Percentiles rank a stretch among this genome's conserved stretches.
Conservation (phyloP, 2,329 filamentous ascomycete genomes). For the Myriosclerotinia scirpicola region DNA sequence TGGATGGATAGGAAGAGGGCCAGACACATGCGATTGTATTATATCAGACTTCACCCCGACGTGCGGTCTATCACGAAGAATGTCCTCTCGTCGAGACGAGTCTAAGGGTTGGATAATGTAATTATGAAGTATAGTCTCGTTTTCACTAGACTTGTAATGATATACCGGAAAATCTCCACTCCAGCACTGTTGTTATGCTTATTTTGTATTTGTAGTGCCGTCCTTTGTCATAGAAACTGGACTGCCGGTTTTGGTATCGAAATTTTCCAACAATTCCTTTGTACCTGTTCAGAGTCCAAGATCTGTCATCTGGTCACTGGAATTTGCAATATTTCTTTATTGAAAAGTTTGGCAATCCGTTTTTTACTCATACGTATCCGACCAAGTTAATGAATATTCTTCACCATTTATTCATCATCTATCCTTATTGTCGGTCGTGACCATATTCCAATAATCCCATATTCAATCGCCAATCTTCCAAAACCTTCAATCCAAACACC, state of each 20-base stretch:
- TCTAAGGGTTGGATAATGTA: neutral
- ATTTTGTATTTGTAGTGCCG: neutral
- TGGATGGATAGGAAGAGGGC: neutral
- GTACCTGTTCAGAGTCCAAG: neutral
- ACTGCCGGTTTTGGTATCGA: constrained; percentile 4
- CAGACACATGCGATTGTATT: neutral
- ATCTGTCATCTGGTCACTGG: neutral
- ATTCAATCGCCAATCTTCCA: neutral
- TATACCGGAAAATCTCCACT: no score
- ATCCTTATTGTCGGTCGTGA: neutral
- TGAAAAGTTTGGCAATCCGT: neutral
- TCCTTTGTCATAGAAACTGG: neutral
- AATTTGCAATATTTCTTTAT: neutral
- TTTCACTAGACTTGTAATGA: neutral
- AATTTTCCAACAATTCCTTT: constrained; percentile 12
- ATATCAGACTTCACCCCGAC: neutral
- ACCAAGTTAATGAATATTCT: neutral
- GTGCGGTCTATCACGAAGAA: neutral
- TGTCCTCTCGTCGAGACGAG: neutral
- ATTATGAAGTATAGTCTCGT: neutral
- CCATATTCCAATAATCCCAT: neutral
- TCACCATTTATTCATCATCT: neutral
- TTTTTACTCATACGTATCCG: neutral
- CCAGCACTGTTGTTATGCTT: neutral
- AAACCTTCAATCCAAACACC: neutral